Percentiles rank a stretch among this genome's conserved stretches.
These are phyloP conservation scores for Lachnellula hyalina DNA, from an alignment of 2,329 filamentous ascomycete species.

Conservation along the genomic window DNA sequence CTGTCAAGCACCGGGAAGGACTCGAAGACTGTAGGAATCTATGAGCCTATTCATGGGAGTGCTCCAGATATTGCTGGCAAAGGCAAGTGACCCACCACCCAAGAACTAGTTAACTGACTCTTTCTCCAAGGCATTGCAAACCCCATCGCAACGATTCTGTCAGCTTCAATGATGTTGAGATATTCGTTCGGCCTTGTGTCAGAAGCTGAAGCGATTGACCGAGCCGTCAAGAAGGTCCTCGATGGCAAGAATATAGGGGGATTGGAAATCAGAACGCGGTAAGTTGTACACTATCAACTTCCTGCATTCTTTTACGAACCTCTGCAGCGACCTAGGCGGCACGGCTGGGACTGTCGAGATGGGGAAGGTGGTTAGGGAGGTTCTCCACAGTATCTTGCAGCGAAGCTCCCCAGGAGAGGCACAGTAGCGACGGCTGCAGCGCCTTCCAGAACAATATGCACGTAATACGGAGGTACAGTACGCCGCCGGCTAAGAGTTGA, in stretches of 20 bases:
- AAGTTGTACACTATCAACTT: not conserved
- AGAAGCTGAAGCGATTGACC: constrained; percentile 71
- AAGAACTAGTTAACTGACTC: not conserved
- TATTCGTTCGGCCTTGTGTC: constrained; percentile 76
- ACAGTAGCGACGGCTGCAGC: not conserved
- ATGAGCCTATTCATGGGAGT: constrained; percentile 87
- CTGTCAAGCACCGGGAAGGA: constrained; percentile 53
- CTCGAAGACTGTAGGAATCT: constrained; percentile 52
- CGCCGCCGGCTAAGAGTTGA: not conserved
- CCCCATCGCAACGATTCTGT: constrained; percentile 82
- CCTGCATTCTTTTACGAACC: not conserved
- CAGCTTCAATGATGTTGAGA: constrained; percentile 90
- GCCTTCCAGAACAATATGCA: not conserved
- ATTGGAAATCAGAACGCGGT: constrained; percentile 1
- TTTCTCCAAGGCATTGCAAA: constrained; percentile 70
- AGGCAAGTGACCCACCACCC: not conserved
- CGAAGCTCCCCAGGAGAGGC: not conserved
- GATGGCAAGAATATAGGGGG: constrained; percentile 44
- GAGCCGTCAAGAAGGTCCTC: constrained; percentile 62
- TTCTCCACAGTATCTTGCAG: constrained; percentile 62
- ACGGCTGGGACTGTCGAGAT: constrained; percentile 63
- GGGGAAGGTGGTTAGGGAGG: constrained; percentile 69
- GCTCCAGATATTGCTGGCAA: constrained; percentile 84
- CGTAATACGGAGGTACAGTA: not conserved
- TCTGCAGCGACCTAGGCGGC: not conserved